These are phyloP conservation scores for Blastobotrys elegans DNA, from an alignment of 1,139 yeast genomes.

Conservation along the genomic window DNA sequence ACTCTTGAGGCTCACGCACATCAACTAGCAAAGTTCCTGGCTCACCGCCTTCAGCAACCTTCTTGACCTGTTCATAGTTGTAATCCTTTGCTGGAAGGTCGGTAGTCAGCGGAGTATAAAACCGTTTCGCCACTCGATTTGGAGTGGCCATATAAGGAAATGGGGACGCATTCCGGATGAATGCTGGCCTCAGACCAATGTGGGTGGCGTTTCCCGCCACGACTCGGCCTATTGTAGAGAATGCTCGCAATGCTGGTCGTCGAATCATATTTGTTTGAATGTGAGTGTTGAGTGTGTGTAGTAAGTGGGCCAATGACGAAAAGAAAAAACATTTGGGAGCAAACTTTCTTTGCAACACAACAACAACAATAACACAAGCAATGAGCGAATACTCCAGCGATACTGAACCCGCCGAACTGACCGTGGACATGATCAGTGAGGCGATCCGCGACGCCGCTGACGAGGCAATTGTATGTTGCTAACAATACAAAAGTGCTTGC, in stretches of 20 bases:
- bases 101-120: constrained; percentile 30
- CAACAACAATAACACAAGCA: neutral
- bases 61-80: constrained; percentile 53
- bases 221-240: too few relatives aligned
- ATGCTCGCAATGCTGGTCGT: constrained; percentile 2
- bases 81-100: constrained; percentile 47
- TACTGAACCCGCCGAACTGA: neutral
- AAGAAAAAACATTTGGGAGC: neutral
- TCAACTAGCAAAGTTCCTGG: constrained; percentile 61
- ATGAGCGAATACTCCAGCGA: neutral
- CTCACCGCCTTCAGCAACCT: constrained; percentile 40
- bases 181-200: neutral
- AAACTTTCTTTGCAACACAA: neutral
- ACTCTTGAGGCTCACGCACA: constrained; percentile 90
- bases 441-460: constrained; percentile 25
- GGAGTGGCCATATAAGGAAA: constrained; percentile 2
- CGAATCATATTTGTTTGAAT: neutral
- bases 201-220: too few relatives aligned
- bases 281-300: neutral
- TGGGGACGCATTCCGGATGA: too few relatives aligned
- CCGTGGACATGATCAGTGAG: constrained; percentile 17
- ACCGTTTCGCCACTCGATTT: neutral
- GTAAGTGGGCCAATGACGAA: neutral
- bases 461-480: constrained; percentile 24
- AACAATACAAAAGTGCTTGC: constrained; percentile 4